Evolutionary conservation across 1,139 yeast species (phyloP).

Genomic region (Meyerozyma smithsonii): DNA sequence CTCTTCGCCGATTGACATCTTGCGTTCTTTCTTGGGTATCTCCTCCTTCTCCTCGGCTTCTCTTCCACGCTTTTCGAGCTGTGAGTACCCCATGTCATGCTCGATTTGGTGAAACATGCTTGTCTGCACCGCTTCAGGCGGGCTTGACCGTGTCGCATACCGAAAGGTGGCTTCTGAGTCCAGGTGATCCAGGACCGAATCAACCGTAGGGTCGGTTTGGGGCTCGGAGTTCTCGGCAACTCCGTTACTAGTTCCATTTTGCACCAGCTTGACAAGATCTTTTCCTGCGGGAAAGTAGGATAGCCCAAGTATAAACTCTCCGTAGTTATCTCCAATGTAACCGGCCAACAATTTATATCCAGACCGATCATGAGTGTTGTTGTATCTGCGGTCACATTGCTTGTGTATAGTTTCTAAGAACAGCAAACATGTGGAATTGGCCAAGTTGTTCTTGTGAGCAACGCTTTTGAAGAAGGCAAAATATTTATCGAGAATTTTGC

Average conservation of each 20-base stretch:
- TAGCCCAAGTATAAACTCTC: conserved; percentile 22
- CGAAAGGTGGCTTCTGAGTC: conserved; percentile 9
- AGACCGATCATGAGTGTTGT: conserved; percentile 17
- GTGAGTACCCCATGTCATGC: conserved; percentile 10
- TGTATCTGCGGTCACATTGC: conserved; percentile 30
- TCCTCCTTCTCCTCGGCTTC: conserved; percentile 11
- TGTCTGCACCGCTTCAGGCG: conserved; percentile 5
- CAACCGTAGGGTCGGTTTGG: conserved; percentile 10
- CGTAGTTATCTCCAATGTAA: conserved; percentile 44
- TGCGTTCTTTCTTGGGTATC: not conserved
- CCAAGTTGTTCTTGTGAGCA: conserved; percentile 52
- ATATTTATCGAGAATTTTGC: conserved; percentile 48
- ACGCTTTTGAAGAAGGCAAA: conserved; percentile 49
- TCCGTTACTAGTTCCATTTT: conserved; percentile 12
- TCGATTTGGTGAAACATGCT: conserved; percentile 12
- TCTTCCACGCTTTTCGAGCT: conserved; percentile 14
- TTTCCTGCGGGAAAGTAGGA: conserved; percentile 28
- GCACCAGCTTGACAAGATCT: conserved; percentile 27
- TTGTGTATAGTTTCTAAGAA: conserved; percentile 51
- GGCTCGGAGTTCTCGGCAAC: not conserved
- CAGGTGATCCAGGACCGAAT: conserved; percentile 22
- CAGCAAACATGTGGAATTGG: conserved; percentile 75
- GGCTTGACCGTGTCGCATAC: not conserved
- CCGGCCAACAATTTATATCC: conserved; percentile 40
- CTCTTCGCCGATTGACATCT: not conserved